phyloP scores from a whole-genome alignment of 805 yeast genomes.

The Dipodascopsis uninucleata region DNA sequence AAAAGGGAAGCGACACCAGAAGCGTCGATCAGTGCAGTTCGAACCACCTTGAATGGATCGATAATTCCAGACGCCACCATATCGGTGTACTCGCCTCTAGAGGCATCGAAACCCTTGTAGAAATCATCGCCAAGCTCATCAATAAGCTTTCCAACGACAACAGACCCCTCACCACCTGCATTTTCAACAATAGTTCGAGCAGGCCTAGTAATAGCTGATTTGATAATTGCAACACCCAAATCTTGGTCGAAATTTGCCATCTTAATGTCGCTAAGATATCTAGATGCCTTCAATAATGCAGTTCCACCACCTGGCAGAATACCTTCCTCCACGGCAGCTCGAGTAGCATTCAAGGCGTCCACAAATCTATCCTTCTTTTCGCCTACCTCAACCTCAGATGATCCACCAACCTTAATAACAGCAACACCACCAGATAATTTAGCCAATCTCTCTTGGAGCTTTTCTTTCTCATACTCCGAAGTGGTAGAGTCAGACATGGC shows the following conservation, averaged over 20 bases:
- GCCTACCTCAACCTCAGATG: slow-evolving; percentile 96
- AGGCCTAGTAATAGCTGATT: slow-evolving; percentile 89
- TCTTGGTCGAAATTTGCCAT: slow-evolving; percentile 92
- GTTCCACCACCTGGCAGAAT: slow-evolving; percentile 99
- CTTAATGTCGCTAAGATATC: slow-evolving; percentile 55
- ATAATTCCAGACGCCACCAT: slow-evolving; percentile 96
- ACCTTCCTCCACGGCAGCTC: slow-evolving; percentile 99
- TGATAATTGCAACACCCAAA: slow-evolving; percentile 90
- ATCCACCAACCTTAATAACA: slow-evolving; percentile 94
- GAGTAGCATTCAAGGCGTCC: slow-evolving; percentile 96
- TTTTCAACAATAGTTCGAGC: slow-evolving; percentile 93
- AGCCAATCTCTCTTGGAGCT: slow-evolving; percentile 94
- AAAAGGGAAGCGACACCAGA: slow-evolving; percentile 95
- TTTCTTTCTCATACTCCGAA: slow-evolving; percentile 88
- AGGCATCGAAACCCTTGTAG: slow-evolving; percentile 85
- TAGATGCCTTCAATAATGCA: slow-evolving; percentile 89
- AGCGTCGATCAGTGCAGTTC: slow-evolving; percentile 93
- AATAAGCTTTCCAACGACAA: slow-evolving; percentile 82
- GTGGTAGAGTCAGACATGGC: slow-evolving; percentile 71
- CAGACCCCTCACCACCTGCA: slow-evolving; percentile 97
- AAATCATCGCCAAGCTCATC: slow-evolving; percentile 62
- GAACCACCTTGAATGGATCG: slow-evolving; percentile 97
- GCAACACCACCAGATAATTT: slow-evolving; percentile 98
- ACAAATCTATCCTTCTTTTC: slow-evolving; percentile 99
- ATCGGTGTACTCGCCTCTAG: slow-evolving; percentile 90